Base-by-base conservation (phyloP, 352 stramenopile species). In the Peronospora destructor region DNA sequence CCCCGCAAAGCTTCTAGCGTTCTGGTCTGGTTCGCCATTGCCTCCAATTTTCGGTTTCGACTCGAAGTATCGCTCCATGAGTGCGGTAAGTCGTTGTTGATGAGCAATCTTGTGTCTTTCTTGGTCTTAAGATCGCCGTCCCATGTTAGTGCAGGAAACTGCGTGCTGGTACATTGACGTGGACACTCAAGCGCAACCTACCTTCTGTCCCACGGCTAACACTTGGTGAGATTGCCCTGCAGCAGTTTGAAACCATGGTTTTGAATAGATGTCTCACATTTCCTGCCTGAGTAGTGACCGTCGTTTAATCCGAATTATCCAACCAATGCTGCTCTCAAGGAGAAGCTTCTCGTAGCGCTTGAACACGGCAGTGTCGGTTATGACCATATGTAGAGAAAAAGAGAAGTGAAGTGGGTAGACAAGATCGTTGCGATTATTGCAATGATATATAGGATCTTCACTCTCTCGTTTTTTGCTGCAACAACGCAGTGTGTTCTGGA, bases 41-140 rank as follows among this genome's bases (percentile, higher is more conserved):
- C 76, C 80, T 29, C 80, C 80, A 2, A 62, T 88, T 6, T 91
- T 91, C 51, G 80, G 80, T 10, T 91, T 87, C 43, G 71, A 80
- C 28, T 69, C 66, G 0, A 75, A 56, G 13, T 66, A 73, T 47
- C 72, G 71, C 16, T 73, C 65, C 13, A 72, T 82, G 52, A 74
- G 66, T 36, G 60, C 74, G 63, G 77, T 86, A 64, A 34, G 74
- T 47, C 9, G 8, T 33, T 52, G 11, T 44, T 42, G 43, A 8
- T 45, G 13, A 11, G 1, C 26, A 32, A 32, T 11, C 9, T 2
- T 32, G 26, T 32, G 26, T 32, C 6, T 32, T 7, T 32, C 19
- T 21, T 3, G 19, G 19, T 21, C 19, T 21, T 21, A 21, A 21
- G 1, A 21, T 21, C 19, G 19, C 1, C n/a, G 42, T 14, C 41